These are phyloP conservation scores for Breviolum minutum DNA, from an alignment of 73 alveolate genomes.

Conservation along the genomic window DNA sequence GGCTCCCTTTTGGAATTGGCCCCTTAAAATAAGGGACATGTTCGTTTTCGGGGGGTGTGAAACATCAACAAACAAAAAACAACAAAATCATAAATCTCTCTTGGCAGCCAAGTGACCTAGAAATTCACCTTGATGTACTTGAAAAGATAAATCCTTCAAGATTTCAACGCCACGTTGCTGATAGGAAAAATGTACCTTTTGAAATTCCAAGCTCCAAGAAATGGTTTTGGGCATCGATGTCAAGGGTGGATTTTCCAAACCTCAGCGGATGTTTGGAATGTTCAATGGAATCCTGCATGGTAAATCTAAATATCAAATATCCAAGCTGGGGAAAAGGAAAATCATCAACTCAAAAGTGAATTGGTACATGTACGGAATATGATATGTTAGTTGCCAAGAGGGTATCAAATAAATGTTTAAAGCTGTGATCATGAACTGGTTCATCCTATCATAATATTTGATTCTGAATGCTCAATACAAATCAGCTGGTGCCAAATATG, in stretches of 20 bases:
- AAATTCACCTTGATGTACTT: conserved; percentile 69
- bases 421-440: too few relatives aligned
- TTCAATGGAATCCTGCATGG: too few relatives aligned
- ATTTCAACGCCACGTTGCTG: conserved; percentile 64
- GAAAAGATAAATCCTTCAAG: conserved; percentile 31
- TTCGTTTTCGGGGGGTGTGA: not conserved
- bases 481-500: too few relatives aligned
- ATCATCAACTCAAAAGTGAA: too few relatives aligned
- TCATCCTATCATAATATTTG: too few relatives aligned
- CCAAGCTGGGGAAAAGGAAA: too few relatives aligned
- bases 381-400: too few relatives aligned
- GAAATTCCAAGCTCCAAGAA: conserved; percentile 54
- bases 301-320: too few relatives aligned
- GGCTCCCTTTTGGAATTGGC: not conserved
- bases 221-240: conserved; percentile 42
- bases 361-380: too few relatives aligned
- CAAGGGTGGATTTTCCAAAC: conserved; percentile 59
- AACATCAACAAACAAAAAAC: not conserved
- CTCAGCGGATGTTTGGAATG: too few relatives aligned
- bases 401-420: too few relatives aligned
- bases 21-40: not conserved
- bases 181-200: conserved; percentile 26
- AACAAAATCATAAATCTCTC: not conserved
- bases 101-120: conserved; percentile 8
- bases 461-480: too few relatives aligned